Evolutionary conservation across 2,329 filamentous ascomycete genomes (phyloP), one percentile per base, ranked within the genome.

Genomic region (Tolypocladium capitatum): DNA sequence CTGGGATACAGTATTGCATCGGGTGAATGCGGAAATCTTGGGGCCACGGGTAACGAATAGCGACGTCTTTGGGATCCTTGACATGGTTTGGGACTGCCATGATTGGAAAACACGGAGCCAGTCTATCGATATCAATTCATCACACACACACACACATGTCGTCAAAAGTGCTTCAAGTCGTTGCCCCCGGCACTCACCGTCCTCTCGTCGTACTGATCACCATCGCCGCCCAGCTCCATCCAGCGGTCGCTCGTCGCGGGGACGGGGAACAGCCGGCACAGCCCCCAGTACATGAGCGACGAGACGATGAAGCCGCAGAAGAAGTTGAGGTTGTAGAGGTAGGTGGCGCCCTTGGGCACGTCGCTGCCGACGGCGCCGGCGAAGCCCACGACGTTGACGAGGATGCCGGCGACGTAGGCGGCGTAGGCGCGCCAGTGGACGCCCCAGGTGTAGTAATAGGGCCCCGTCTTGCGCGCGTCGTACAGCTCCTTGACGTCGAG

Each of bases 331-430:
- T 89, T 86, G 71, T 94, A 96, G 50, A 96, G 80, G 60, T 94
- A 94, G 1, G 76, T 80, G 2, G 91, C 90, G 1, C 84, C 89
- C 6, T 78, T 70, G 0, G 91, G 90, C 0, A 95, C 87, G 2
- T 69, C 53, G 18, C 58, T 62, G 1, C 87, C 87, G 27, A 95
- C 76, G 0, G 85, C 88, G 3, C 87, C 89, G 1, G 81, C 88
- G 55, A 96, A 96, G 0, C 90, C 90, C 5, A 95, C 87, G 4
- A 96, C 85, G 56, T 95, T 95, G 71, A 94, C 83, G 5, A 92
- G 62, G 52, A 95, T 94, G 13, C 89, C 89, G 1, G 78, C 71
- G 50, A 94, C 76, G 62, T 95, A 94, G 0, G 90, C 86, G 0
- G 71, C 76, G 57, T 94, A 96, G 2, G 80, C 90, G 38, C 87